Base-by-base conservation (phyloP, 768 basidiomycete genomes). In the Peribolospora kevripleyi region DNA sequence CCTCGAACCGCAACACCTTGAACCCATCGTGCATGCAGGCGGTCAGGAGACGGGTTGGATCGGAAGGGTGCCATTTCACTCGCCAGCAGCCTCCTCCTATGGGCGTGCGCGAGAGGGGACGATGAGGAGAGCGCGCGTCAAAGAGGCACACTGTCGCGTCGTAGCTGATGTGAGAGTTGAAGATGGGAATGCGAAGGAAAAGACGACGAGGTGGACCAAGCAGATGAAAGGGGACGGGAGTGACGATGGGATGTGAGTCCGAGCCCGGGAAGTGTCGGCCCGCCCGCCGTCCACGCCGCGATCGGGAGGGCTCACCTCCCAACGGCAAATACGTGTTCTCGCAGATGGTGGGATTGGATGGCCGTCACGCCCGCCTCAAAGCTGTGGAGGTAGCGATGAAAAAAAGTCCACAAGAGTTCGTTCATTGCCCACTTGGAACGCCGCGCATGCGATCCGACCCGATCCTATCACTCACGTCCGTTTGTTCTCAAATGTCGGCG, bases 11-110 rank as follows among this genome's bases (percentile, higher is more conserved):
- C 49, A 87, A 66, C 5, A 91, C 72, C 64, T 93, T 93, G 74
- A 86, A 90, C 7, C 91, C 90, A 59, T 87, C 87, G 64, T 91
- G 90, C 93, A 97, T 98, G 64, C 84, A 87, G 0, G 90, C 93
- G n/a, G 87, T 78, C 14, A 95, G 74, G 2, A 97, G 72, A 62
- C 90, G 83, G 43, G 74, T 62, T 3, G 63, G 60, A 2, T 72
- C 59, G 4, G 74, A 75, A 6, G 90, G 87, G 67, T 97, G 87
- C 86, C 88, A 98, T 66, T 91, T 88, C 56, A 86, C 79, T 13
- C 93, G 76, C 93, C 93, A 98, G 8, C 78, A 83, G 3, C 93
- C 93, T 9, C 93, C 93, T 8, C 85, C 86, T 3, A 85, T 81
- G 74, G 37, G 74, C 75, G 51, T 73, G 69, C 0, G 68, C 64